Percentiles rank a stretch among this genome's conserved stretches.
Conservation (phyloP, 345 rosid species). For the Brassica nigra region DNA sequence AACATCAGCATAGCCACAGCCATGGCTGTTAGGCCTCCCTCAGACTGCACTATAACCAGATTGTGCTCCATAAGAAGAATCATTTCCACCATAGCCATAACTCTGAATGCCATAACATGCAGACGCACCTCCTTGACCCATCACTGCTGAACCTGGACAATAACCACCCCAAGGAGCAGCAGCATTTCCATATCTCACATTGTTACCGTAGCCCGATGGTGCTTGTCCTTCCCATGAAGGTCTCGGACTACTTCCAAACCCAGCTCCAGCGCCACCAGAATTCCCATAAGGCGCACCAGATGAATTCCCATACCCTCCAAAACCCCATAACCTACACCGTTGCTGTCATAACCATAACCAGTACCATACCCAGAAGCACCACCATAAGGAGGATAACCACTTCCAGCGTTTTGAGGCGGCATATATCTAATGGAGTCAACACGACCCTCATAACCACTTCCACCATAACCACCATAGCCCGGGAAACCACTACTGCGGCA, state of each 20-base stretch:
- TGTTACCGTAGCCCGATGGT: conserved; percentile 76
- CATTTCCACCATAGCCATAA: conserved; percentile 85
- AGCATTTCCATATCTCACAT: conserved; percentile 79
- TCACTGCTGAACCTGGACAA: conserved; percentile 51
- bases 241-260: conserved; percentile 81
- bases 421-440: conserved; percentile 80
- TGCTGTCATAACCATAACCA: conserved; percentile 79
- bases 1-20: conserved; percentile 66
- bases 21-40: conserved; percentile 60
- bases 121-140: conserved; percentile 68
- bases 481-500: conserved; percentile 65
- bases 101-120: conserved; percentile 80
- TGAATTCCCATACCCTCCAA: conserved; percentile 80
- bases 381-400: conserved; percentile 79
- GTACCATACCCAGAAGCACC: conserved; percentile 72
- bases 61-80: conserved; percentile 70
- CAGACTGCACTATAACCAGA: conserved; percentile 77
- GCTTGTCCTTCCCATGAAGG: conserved; percentile 81
- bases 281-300: conserved; percentile 73
- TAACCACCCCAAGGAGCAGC: conserved; percentile 72
- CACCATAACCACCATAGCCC: conserved; percentile 70
- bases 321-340: conserved; percentile 84
- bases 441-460: conserved; percentile 70
- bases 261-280: conserved; percentile 66
- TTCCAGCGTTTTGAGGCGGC: conserved; percentile 72